Percentiles rank a stretch among this genome's conserved stretches.
These are phyloP conservation scores for Talaromyces atroroseus DNA, from an alignment of 2,329 filamentous ascomycete genomes.

Conservation along the genomic window DNA sequence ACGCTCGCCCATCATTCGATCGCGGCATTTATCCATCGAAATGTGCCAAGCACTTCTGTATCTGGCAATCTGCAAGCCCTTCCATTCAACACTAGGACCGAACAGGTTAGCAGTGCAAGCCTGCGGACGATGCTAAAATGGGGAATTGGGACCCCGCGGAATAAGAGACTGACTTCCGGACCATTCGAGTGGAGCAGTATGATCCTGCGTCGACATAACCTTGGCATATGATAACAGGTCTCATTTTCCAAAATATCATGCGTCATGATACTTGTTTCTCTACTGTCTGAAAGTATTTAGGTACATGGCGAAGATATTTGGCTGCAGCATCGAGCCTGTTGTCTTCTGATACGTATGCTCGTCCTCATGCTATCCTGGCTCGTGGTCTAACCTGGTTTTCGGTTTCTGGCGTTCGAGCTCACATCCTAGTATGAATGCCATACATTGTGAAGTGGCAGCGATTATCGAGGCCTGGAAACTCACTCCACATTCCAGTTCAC, in stretches of 20 bases:
- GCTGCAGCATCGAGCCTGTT: not conserved
- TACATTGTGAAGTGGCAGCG: not conserved
- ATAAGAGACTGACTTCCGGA: slow-evolving; percentile 8
- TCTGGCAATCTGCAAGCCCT: slow-evolving; percentile 1
- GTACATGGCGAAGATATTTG: not conserved
- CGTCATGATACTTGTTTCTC: slow-evolving; percentile 10
- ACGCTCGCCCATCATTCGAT: slow-evolving; percentile 3
- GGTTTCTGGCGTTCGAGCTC: not conserved
- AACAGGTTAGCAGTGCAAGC: not conserved
- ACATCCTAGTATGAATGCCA: not conserved
- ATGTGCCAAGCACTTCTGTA: not conserved
- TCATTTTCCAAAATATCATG: slow-evolving; percentile 1
- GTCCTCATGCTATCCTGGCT: not conserved
- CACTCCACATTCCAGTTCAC: slow-evolving; percentile 8
- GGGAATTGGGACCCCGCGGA: slow-evolving; percentile 6
- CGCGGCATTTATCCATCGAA: not conserved
- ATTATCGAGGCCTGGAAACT: not conserved
- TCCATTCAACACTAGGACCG: not conserved
- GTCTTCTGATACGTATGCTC: not conserved
- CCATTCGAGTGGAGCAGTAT: slow-evolving; percentile 2
- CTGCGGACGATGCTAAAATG: not conserved
- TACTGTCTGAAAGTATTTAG: not conserved
- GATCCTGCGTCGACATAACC: not conserved
- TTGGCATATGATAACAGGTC: slow-evolving; percentile 1
- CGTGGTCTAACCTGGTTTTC: not conserved